Evolutionary conservation across 805 yeast species (phyloP), one percentile per base, ranked within the genome.

Genomic region (Ogataea trehalophila): DNA sequence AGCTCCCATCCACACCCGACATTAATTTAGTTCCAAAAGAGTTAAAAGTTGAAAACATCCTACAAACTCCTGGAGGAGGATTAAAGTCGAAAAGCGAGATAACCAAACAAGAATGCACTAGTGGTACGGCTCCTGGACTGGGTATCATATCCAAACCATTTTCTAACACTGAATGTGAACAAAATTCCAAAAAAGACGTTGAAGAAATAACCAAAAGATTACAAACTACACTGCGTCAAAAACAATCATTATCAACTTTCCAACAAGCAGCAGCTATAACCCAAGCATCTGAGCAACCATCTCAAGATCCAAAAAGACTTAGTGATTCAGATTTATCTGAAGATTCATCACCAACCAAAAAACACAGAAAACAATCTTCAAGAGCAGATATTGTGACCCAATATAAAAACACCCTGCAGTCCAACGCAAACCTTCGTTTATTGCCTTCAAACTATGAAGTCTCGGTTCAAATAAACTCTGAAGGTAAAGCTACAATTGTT

Each of bases 401-500:
- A 22, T 37, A n/a, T 13, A 20, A 26, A 37, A 22, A 22, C 23
- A 17, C 6, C 1, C 11, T 3, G 18, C 9, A 6, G 6, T 37
- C 14, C 23, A 37, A 37, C 20, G 4, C 20, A 22, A 15, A 23
- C 11, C 6, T 22, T 17, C 39, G 15, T 23, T 41, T 55, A n/a
- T 46, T 58, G 8, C 56, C 60, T 4, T 41, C 55, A 1, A 48
- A 57, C 20, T 55, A 42, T 34, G 56, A 61, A 44, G 52, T 61
- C 18, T 52, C 61, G 0, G 56, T 61, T 6, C 54, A 58, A 31
- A 51, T 61, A 2, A 51, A 52, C 43, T 47, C 60, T 9, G 60
- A 59, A 23, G 65, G 65, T 35, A 59, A 57, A 41, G 73, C 65
- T 43, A 53, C 57, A 46, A 58, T 51, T 51, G 67, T 46, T 37